Conservation (phyloP, 768 basidiomycete genomes). For the Pisolithus albus region DNA sequence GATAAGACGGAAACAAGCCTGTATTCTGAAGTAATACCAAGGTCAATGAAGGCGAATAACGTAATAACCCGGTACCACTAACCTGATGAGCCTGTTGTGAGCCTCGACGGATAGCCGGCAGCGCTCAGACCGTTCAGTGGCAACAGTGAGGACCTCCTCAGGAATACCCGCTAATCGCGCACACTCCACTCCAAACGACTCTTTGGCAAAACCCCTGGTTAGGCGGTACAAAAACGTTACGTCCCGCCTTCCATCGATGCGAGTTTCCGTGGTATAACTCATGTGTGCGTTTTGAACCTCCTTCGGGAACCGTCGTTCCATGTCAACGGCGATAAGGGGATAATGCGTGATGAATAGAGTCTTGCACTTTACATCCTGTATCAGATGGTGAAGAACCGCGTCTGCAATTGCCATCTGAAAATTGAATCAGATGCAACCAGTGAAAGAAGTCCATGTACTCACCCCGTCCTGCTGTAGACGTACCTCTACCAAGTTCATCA, state of each 20-base stretch:
- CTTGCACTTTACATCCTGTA: conserved; percentile 52
- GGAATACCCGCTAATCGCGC: conserved; percentile 82
- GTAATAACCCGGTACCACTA: conserved; percentile 6
- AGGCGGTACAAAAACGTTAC: conserved; percentile 86
- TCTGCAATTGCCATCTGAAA: conserved; percentile 79
- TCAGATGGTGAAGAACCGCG: conserved; percentile 70
- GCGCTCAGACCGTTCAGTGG: conserved; percentile 45
- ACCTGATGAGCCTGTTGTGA: conserved; percentile 48
- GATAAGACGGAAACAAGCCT: conserved; percentile 23
- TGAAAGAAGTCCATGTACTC: conserved; percentile 11
- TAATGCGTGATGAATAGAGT: conserved; percentile 96
- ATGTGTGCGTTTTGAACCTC: conserved; percentile 79
- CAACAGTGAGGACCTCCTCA: conserved; percentile 56
- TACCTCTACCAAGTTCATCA: conserved; percentile 87
- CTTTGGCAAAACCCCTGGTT: conserved; percentile 63
- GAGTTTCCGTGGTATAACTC: conserved; percentile 65
- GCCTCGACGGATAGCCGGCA: conserved; percentile 50
- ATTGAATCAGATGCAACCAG: conserved; percentile 4
- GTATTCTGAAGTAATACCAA: conserved; percentile 13
- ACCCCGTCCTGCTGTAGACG: conserved; percentile 89
- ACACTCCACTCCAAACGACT: conserved; percentile 91
- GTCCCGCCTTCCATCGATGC: conserved; percentile 66
- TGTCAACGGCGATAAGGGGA: conserved; percentile 67
- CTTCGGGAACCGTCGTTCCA: conserved; percentile 52
- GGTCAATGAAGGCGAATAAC: background rate